These are phyloP conservation scores for Talaromyces ruber DNA, from an alignment of 495 filamentous ascomycete species.

Conservation along the genomic window DNA sequence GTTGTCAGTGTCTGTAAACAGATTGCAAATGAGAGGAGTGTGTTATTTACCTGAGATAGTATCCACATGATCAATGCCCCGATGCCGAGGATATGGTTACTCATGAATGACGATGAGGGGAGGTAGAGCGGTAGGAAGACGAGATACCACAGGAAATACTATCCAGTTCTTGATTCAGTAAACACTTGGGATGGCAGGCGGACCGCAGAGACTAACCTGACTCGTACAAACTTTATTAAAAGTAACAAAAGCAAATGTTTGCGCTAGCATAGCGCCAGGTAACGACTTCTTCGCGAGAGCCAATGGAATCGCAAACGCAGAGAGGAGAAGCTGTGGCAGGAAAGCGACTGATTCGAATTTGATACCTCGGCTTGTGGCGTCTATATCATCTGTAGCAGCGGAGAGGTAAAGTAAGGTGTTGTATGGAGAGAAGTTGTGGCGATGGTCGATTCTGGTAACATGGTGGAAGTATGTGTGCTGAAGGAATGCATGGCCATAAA, in stretches of 20 bases:
- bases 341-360: slow-evolving; percentile 77
- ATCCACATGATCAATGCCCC: slow-evolving; percentile 63
- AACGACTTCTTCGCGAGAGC: slow-evolving; percentile 76
- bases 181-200: neutral
- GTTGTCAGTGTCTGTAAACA: neutral
- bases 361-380: slow-evolving; percentile 15
- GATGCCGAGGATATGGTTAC: slow-evolving; percentile 48
- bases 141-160: slow-evolving; percentile 99
- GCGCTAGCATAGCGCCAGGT: slow-evolving; percentile 85
- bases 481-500: slow-evolving; percentile 69
- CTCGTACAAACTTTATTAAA: slow-evolving; percentile 99
- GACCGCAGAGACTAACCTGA: slow-evolving; percentile 50
- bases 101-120: slow-evolving; percentile 64
- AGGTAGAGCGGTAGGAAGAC: slow-evolving; percentile 89
- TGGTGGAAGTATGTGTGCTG: slow-evolving; percentile 90
- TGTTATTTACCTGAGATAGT: slow-evolving; percentile 43
- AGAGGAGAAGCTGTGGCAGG: slow-evolving; percentile 74
- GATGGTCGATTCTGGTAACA: slow-evolving; percentile 86
- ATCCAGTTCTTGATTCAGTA: slow-evolving; percentile 2
- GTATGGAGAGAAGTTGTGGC: slow-evolving; percentile 97
- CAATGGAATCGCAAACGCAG: slow-evolving; percentile 67
- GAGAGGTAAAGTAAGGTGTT: slow-evolving; percentile 84
- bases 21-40: too few species aligned
- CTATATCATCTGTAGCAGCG: slow-evolving; percentile 28
- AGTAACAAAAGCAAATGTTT: slow-evolving; percentile 93